Evolutionary conservation across 345 rosid species (phyloP).

Genomic region (Syzygium oleosum): DNA sequence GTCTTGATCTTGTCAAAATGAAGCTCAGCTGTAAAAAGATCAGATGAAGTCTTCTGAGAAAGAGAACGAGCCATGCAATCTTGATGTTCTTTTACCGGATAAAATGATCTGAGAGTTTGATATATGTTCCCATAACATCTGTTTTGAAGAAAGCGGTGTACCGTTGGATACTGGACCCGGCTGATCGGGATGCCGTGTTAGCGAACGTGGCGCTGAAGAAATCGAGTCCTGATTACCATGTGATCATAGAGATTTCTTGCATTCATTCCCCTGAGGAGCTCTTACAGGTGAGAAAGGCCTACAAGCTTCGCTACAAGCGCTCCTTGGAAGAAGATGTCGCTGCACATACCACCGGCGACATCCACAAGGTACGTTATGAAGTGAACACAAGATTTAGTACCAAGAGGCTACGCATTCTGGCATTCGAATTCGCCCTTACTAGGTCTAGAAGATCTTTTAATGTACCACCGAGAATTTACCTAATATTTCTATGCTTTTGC

Average conservation of each 20-base stretch:
- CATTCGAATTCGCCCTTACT: too few species aligned
- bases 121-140: background rate
- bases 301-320: conserved; percentile 48
- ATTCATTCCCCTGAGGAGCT: conserved; percentile 54
- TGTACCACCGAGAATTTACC: background rate
- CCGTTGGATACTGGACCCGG: conserved; percentile 32
- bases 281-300: conserved; percentile 43
- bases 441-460: too few species aligned
- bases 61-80: background rate
- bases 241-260: conserved; percentile 45
- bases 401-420: background rate
- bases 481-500: background rate
- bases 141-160: conserved; percentile 43
- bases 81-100: background rate
- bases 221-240: conserved; percentile 22
- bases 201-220: conserved; percentile 43
- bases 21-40: background rate
- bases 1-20: background rate
- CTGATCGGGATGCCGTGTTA: conserved; percentile 51
- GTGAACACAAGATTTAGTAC: background rate
- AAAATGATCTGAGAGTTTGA: background rate
- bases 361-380: conserved; percentile 31
- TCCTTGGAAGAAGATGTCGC: conserved; percentile 73
- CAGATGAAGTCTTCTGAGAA: background rate
- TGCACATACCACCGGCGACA: conserved; percentile 43